Percentiles rank a stretch among this genome's conserved stretches.
These are phyloP conservation scores for Suillus bovinus DNA, from an alignment of 768 basidiomycete genomes.

Conservation along the genomic window DNA sequence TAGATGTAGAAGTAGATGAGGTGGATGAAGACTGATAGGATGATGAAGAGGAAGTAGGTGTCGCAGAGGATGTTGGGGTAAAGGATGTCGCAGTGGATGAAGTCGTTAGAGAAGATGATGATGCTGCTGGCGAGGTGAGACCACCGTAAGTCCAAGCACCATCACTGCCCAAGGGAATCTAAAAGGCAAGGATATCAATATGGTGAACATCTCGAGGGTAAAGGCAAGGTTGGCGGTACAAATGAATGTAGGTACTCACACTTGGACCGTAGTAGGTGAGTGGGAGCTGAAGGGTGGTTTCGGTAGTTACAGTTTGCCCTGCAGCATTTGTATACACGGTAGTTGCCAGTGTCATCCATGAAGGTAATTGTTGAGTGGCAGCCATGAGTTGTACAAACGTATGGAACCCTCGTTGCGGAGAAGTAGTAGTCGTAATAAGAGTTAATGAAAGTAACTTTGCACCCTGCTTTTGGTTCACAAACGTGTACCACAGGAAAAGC, in stretches of 20 bases:
- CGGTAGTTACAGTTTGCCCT: conserved; percentile 56
- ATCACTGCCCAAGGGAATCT: conserved; percentile 74
- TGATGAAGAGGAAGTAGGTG: conserved; percentile 33
- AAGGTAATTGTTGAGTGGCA: conserved; percentile 63
- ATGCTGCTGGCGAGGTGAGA: conserved; percentile 59
- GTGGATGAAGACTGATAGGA: conserved; percentile 26
- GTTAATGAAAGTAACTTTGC: conserved; percentile 27
- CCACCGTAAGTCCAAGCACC: conserved; percentile 75
- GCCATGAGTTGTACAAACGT: conserved; percentile 25
- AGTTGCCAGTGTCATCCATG: conserved; percentile 66
- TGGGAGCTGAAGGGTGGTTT: conserved; percentile 62
- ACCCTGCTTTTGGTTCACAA: conserved; percentile 1
- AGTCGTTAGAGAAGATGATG: conserved; percentile 21
- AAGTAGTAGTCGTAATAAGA: conserved; percentile 18
- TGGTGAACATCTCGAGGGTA: not conserved
- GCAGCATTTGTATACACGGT: conserved; percentile 52
- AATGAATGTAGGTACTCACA: conserved; percentile 46
- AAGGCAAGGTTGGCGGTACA: not conserved
- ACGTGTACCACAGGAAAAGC: not conserved
- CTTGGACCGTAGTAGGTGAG: conserved; percentile 83
- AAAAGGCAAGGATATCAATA: conserved; percentile 11
- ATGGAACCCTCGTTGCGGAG: conserved; percentile 9
- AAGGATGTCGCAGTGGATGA: conserved; percentile 26
- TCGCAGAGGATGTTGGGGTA: conserved; percentile 26
- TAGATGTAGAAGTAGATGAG: conserved; percentile 25